phyloP scores from a whole-genome alignment of 306 rosid species.

The Lathyrus aphaca region DNA sequence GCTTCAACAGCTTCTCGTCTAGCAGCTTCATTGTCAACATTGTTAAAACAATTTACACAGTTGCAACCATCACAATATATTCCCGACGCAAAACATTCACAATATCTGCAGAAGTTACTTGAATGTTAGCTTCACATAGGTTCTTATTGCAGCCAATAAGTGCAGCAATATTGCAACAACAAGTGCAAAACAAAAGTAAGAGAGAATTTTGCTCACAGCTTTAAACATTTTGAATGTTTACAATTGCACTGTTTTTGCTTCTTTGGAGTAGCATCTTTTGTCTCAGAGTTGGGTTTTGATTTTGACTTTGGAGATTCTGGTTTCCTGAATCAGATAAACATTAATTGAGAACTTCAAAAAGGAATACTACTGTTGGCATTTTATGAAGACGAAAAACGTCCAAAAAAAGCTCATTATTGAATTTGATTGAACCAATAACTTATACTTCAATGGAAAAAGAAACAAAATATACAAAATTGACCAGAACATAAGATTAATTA shows the following conservation, averaged over 20 bases:
- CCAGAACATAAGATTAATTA: conserved; percentile 10
- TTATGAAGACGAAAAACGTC: not conserved
- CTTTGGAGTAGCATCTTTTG: conserved; percentile 87
- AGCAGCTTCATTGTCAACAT: conserved; percentile 94
- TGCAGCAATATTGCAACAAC: conserved; percentile 22
- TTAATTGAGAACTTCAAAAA: conserved; percentile 25
- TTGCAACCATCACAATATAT: conserved; percentile 99
- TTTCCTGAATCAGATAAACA: conserved; percentile 60
- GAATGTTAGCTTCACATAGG: conserved; percentile 35
- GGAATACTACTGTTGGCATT: not conserved
- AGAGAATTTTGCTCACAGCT: conserved; percentile 73
- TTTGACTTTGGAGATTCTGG: conserved; percentile 91
- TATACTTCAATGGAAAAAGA: not conserved
- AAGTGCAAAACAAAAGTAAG: conserved; percentile 24
- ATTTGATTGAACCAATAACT: conserved; percentile 9
- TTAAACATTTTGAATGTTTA: conserved; percentile 91
- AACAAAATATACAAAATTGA: conserved; percentile 22
- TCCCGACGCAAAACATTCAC: conserved; percentile 99
- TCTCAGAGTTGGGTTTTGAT: conserved; percentile 66
- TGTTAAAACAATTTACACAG: conserved; percentile 92
- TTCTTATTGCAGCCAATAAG: conserved; percentile 29
- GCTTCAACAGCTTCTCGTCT: conserved; percentile 98
- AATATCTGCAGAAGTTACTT: conserved; percentile 70
- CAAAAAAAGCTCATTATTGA: not conserved
- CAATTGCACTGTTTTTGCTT: conserved; percentile 97